Conservation (phyloP, 164 flowering plant species). For the Stephania yunnanensis region DNA sequence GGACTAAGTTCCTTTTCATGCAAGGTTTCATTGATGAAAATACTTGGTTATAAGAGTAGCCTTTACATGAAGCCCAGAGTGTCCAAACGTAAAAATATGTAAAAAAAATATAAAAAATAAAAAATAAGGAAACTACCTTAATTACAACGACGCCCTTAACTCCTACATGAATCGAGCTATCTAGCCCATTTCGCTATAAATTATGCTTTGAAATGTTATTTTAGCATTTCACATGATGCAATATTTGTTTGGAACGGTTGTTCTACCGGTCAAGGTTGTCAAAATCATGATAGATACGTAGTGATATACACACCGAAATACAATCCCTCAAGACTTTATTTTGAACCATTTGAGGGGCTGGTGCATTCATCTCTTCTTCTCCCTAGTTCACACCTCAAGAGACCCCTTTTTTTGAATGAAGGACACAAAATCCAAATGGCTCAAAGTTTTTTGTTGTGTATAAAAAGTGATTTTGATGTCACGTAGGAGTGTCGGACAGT, state of each 20-base stretch:
- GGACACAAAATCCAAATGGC: background rate
- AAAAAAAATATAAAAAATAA: too few species aligned
- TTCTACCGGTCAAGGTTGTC: background rate
- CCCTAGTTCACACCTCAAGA: background rate
- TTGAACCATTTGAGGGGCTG: background rate
- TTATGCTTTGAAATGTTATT: too few species aligned
- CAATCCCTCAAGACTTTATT: background rate
- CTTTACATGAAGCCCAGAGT: too few species aligned
- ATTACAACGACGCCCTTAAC: too few species aligned
- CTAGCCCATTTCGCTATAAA: too few species aligned
- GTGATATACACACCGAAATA: background rate
- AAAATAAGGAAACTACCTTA: too few species aligned
- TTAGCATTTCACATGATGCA: too few species aligned
- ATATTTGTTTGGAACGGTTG: background rate
- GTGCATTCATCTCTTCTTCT: background rate
- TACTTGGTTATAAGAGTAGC: too few species aligned
- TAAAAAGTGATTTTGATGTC: background rate
- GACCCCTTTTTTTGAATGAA: background rate
- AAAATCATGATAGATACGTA: background rate
- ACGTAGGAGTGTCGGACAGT: background rate
- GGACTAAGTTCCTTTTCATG: too few species aligned
- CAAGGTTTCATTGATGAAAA: too few species aligned
- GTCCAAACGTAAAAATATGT: too few species aligned
- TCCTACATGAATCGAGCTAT: too few species aligned
- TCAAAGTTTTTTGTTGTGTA: background rate